Percentiles rank a stretch among this genome's conserved stretches.
Conservation (phyloP, 2,329 filamentous ascomycete species). For the Elsinoe fawcettii region DNA sequence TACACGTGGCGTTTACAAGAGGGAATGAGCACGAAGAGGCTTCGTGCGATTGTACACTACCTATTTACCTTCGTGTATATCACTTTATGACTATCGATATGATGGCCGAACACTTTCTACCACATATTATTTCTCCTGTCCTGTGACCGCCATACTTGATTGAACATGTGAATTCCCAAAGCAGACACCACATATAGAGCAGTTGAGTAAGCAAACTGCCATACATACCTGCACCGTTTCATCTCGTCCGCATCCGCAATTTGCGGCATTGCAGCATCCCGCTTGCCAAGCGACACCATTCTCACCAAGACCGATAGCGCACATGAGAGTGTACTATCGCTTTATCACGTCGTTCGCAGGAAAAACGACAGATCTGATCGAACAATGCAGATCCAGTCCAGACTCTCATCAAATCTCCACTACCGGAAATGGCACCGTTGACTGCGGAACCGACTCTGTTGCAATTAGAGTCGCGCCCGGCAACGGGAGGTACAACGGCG, state of each 20-base stretch:
- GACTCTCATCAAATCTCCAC: background rate
- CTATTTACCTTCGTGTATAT: conserved; percentile 1
- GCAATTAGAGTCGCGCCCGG: background rate
- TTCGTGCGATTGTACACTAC: background rate
- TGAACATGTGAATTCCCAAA: background rate
- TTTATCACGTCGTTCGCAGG: background rate
- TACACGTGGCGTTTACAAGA: background rate
- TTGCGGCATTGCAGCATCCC: background rate
- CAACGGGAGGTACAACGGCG: background rate
- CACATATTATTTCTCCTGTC: background rate
- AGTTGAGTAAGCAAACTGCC: background rate
- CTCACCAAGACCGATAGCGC: background rate
- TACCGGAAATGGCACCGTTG: background rate
- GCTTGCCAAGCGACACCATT: background rate
- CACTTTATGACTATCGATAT: background rate
- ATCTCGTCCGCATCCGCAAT: background rate
- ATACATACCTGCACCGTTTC: background rate
- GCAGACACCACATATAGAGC: background rate
- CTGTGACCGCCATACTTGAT: background rate
- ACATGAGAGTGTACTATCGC: background rate
- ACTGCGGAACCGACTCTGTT: background rate
- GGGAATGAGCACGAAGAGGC: background rate
- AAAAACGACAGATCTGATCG: background rate
- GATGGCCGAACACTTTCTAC: background rate
- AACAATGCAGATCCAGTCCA: background rate